Base-by-base conservation (phyloP, 1,284 basidiomycete genomes). In the Pyrrhoderma noxium region DNA sequence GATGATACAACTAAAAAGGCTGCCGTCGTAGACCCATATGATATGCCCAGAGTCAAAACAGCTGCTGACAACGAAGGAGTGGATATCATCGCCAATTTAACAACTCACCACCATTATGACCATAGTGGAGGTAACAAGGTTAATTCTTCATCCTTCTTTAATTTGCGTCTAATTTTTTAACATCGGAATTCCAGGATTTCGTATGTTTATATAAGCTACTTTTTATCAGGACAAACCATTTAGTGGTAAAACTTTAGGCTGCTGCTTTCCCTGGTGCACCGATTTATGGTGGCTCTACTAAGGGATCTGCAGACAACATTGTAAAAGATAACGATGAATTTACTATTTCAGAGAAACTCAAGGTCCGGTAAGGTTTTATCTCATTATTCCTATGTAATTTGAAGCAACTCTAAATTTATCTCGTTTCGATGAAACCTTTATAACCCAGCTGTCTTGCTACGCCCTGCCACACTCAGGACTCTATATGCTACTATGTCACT, bases 381-480 rank as follows among this genome's bases (percentile, higher is more conserved):
- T 46, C 35, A 34, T 41, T 11, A 21, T 39, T 47, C 13, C 21
- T 27, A 27, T 19, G 31, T 16, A 14, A 45, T 34, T 18, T 36
- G n/a, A 18, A 3, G 25, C 54, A 22, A 36, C 27, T 13, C 23
- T 46, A 25, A 39, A 52, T 34, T 43, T 23, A 18, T 41, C 11
- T 40, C 23, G 11, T 27, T 22, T 22, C 8, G 49, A 11, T 23
- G n/a, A n/a, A n/a, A n/a, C n/a, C n/a, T n/a, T n/a, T 49, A 21
- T 45, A 16, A 14, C n/a, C n/a, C 31, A 53, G 51, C 11, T 48
- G 51, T 31, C 68, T 93, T 16, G 85, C 89, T 11, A 99, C 94
- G 0, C 95, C 94, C 0, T 96, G 93, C 68, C 95, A 98, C 66
- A 98, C 95, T 1, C 90, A 92, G 64, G 95, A 98, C 67, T 95